These are phyloP conservation scores for Yamadazyma dendronema DNA, from an alignment of 1,139 yeast genomes.

Conservation along the genomic window DNA sequence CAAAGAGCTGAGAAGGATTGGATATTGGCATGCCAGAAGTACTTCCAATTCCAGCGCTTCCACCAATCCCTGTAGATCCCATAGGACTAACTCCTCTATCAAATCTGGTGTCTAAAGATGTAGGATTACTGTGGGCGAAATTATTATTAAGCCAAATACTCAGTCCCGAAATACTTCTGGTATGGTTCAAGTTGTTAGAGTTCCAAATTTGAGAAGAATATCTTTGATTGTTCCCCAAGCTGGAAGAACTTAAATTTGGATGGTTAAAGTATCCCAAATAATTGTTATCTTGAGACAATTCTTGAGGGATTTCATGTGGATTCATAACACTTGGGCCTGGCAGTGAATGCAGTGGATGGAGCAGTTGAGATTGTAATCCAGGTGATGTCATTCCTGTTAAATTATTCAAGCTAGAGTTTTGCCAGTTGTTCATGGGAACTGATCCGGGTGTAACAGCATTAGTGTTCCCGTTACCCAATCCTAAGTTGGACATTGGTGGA, in stretches of 20 bases:
- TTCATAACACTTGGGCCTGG: conserved; percentile 1
- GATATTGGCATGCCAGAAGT: neutral
- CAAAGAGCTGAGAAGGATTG: neutral
- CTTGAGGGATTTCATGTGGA: no score
- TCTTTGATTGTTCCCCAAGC: conserved; percentile 10
- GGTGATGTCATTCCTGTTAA: conserved; percentile 7
- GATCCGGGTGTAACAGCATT: no score
- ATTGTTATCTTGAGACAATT: conserved; percentile 1
- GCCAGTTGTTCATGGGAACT: no score
- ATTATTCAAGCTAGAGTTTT: no score
- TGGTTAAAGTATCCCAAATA: conserved; percentile 6
- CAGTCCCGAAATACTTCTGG: conserved; percentile 11
- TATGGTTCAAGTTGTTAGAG: conserved; percentile 9
- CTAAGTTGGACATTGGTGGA: conserved; percentile 1
- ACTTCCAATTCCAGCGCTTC: no score
- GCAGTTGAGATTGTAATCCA: conserved; percentile 5
- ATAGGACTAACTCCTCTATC: neutral
- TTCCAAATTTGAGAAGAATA: conserved; percentile 10
- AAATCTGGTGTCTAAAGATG: conserved; percentile 1
- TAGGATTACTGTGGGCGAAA: conserved; percentile 1
- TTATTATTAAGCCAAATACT: conserved; percentile 11
- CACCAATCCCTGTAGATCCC: neutral
- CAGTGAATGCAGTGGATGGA: conserved; percentile 8
- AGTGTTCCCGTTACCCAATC: neutral
- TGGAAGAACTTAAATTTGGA: conserved; percentile 10